Evolutionary conservation across 192 early-diverging fungal genomes (phyloP), one percentile per base, ranked within the genome.

Genomic region (Coemansia sp.): DNA sequence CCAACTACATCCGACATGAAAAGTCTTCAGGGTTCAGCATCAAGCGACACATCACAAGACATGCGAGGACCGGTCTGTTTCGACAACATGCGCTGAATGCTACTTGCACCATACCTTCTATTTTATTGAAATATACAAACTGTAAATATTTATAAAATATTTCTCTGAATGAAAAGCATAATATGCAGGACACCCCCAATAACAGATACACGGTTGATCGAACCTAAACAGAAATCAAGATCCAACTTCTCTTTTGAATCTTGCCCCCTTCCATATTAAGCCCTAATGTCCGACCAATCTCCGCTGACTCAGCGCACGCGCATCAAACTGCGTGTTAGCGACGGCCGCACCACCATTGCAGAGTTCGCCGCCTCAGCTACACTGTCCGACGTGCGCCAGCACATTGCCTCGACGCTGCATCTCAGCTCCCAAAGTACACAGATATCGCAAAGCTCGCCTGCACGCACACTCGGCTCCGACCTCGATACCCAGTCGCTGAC

Each of bases 251-350:
- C 14, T 18, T 12, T 1, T 8, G 8, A 17, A 46, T 46, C 12
- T 46, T 46, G 14, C 45, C 18, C 44, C 17, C 44, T 9, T 46
- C 18, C 9, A 9, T 46, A 17, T 46, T 0, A 46, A n/a, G n/a
- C n/a, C n/a, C 18, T 17, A 40, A 40, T 40, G 45, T 5, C 23
- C 10, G n/a, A n/a, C n/a, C n/a, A n/a, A n/a, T 51, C 49, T 17
- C 2, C 49, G 18, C 52, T 37, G 18, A 6, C 52, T 14, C 15
- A 17, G 17, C 52, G 6, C 17, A 30, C 37, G 4, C 52, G 52
- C 0, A 53, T 53, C 9, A 47, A 59, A 34, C 43, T 73, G 18
- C 53, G 70, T 1, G 58, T 62, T 9, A 73, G 70, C 47, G 57
- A 67, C 45, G 70, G 70, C 0, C 55, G 51, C 15, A 37, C 55